Conservation (phyloP, 2,329 filamentous ascomycete genomes). For the Rhynchosporium agropyri region DNA sequence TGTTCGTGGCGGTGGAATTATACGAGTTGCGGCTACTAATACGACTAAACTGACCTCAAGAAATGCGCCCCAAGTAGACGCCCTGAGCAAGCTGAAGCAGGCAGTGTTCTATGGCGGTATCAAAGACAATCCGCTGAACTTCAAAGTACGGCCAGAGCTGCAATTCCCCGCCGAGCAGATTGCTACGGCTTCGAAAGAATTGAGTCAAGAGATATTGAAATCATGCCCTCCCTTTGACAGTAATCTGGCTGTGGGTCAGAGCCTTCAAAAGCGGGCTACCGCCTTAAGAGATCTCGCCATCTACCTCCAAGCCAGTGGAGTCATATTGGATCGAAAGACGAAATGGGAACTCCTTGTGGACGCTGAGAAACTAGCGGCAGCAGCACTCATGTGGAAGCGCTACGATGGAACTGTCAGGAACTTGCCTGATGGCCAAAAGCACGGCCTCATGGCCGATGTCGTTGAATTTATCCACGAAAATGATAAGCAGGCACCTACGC, state of each 20-base stretch:
- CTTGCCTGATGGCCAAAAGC: conserved; percentile 62
- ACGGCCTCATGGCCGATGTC: conserved; percentile 72
- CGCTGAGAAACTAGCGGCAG: conserved; percentile 86
- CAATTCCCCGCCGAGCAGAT: conserved; percentile 72
- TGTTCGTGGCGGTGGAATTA: conserved; percentile 63
- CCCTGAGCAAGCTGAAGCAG: conserved; percentile 89
- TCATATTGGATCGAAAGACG: conserved; percentile 65
- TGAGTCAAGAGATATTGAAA: conserved; percentile 80
- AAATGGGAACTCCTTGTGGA: conserved; percentile 85
- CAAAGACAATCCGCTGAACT: conserved; percentile 83
- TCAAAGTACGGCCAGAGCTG: conserved; percentile 68
- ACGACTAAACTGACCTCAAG: conserved; percentile 62
- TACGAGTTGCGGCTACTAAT: conserved; percentile 62
- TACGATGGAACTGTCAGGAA: conserved; percentile 71
- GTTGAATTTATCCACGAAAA: conserved; percentile 76
- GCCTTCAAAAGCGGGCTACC: conserved; percentile 71
- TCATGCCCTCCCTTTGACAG: conserved; percentile 70
- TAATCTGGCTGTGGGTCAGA: conserved; percentile 75
- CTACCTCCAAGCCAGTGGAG: conserved; percentile 68
- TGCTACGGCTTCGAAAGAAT: conserved; percentile 71
- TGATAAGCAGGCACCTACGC: conserved; percentile 69
- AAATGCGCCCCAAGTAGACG: conserved; percentile 66
- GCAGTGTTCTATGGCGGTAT: conserved; percentile 89
- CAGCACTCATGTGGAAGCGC: conserved; percentile 75
- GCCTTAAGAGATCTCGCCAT: conserved; percentile 76